phyloP scores from a whole-genome alignment of 139 green algal genomes.

The Closterium sp. region DNA sequence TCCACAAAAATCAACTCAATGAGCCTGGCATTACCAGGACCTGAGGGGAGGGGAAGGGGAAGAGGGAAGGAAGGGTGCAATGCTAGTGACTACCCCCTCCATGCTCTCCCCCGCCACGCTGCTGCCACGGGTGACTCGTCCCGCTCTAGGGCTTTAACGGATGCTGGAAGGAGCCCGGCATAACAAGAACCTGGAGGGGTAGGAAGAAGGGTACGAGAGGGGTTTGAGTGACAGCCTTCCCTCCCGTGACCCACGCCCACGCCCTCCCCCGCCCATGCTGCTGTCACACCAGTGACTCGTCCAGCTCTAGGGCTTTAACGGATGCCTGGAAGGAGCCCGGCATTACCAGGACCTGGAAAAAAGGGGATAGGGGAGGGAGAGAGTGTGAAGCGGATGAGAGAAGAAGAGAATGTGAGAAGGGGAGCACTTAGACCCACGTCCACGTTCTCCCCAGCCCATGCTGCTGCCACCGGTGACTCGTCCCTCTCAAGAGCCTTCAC shows the following conservation, averaged over 20 bases:
- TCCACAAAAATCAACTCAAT: too few relatives aligned
- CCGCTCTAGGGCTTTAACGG: slow-evolving; percentile 57
- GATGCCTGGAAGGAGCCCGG: slow-evolving; percentile 60
- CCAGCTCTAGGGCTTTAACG: slow-evolving; percentile 56
- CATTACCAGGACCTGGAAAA: slow-evolving; percentile 69
- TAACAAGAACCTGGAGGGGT: slow-evolving; percentile 67
- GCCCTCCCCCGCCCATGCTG: slow-evolving; percentile 76
- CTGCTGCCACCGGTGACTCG: slow-evolving; percentile 51
- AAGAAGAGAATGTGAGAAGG: too few relatives aligned
- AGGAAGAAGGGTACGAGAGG: too few relatives aligned
- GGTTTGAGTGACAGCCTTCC: too few relatives aligned
- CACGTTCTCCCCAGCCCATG: slow-evolving; percentile 71
- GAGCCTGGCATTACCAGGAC: slow-evolving; percentile 73
- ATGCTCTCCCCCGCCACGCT: too few relatives aligned
- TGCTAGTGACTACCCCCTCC: slow-evolving; percentile 71
- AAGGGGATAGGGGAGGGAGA: background rate
- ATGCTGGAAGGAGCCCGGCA: slow-evolving; percentile 66
- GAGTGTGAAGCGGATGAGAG: background rate
- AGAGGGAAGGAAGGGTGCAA: slow-evolving; percentile 48
- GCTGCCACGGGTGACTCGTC: too few relatives aligned
- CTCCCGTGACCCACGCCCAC: slow-evolving; percentile 72
- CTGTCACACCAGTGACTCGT: background rate
- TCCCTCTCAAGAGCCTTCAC: slow-evolving; percentile 56
- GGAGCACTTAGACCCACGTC: slow-evolving; percentile 70
- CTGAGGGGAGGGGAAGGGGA: too few relatives aligned